Base-by-base conservation (phyloP, 768 basidiomycete genomes). In the Mycena latifolia region DNA sequence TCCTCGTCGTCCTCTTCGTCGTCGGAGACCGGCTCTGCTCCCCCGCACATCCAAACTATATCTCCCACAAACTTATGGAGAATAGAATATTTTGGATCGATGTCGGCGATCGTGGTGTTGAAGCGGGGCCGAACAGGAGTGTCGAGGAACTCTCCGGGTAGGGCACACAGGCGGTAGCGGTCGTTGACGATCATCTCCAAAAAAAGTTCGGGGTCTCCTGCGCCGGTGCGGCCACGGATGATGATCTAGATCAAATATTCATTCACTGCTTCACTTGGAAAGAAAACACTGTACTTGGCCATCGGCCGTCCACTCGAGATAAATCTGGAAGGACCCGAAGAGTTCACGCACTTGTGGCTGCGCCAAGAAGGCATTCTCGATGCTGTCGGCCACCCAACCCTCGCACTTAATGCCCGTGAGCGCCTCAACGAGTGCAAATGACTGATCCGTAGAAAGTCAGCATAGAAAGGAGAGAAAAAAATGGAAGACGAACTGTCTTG, bases 1-100 rank as follows among this genome's bases (percentile, higher is more conserved):
- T 35, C 52, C 50, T 61, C 53, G 61, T 62, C 18, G 39, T 39
- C 39, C 39, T 39, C 39, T 15, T 39, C 39, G 39, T 18, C 61
- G 48, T 63, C 61, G 54, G 62, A 63, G 54, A 41, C 28, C 46
- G 55, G 62, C 28, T 56, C 54, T 51, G 37, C 25, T 28, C 62
- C 62, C 35, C 62, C 62, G 48, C 62, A 56, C 47, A 63, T 63
- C 55, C 62, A 63, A 33, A 63, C 62, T n/a, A 63, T 63, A 41
- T 63, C 62, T 17, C 62, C 62, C 27, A 56, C 29, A 56, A 63
- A 63, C 28, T 63, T 63, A 33, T 56, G 62, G 28, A 63, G 47
- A 41, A 63, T 56, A n/a, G 56, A 56, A 51, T 56, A 56, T 63
- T 63, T 63, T 56, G 24, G 35, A 50, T 63, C 39, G 18, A 63